Evolutionary conservation across 768 basidiomycete genomes (phyloP).

Genomic region (Aureoboletus auriporus): DNA sequence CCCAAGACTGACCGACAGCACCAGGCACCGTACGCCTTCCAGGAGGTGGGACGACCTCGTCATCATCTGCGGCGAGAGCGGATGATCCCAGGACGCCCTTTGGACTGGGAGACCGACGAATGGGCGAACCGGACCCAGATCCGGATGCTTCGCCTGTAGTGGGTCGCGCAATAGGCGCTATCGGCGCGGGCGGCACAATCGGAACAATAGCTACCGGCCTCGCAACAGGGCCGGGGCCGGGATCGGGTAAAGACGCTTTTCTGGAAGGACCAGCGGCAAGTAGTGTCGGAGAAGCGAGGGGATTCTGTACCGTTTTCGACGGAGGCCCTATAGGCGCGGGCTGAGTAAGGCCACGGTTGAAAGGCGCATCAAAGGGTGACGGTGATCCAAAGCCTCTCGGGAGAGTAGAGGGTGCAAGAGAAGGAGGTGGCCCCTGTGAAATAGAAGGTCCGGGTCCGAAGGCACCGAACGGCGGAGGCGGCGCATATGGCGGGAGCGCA

Average conservation of each 20-base stretch:
- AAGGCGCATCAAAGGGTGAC: constrained; percentile 49
- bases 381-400: constrained; percentile 50
- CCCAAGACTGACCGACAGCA: constrained; percentile 48
- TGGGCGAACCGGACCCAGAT: constrained; percentile 60
- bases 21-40: constrained; percentile 40
- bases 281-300: constrained; percentile 34
- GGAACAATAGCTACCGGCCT: constrained; percentile 34
- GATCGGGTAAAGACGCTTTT: constrained; percentile 39
- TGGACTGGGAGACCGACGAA: constrained; percentile 47
- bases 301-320: constrained; percentile 33
- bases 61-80: constrained; percentile 74
- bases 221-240: constrained; percentile 58
- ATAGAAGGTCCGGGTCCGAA: constrained; percentile 46
- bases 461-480: constrained; percentile 46
- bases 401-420: constrained; percentile 52
- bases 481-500: constrained; percentile 53
- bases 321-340: constrained; percentile 57
- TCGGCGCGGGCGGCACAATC: constrained; percentile 51
- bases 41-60: constrained; percentile 63
- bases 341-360: constrained; percentile 40
- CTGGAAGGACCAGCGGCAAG: constrained; percentile 48
- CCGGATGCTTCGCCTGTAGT: constrained; percentile 37
- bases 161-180: constrained; percentile 59
- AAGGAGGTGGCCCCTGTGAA: constrained; percentile 39
- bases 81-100: constrained; percentile 75